Percentiles rank a stretch among this genome's conserved stretches.
phyloP scores from a whole-genome alignment of 1,284 basidiomycete species.

The Cryptococcus sp. region DNA sequence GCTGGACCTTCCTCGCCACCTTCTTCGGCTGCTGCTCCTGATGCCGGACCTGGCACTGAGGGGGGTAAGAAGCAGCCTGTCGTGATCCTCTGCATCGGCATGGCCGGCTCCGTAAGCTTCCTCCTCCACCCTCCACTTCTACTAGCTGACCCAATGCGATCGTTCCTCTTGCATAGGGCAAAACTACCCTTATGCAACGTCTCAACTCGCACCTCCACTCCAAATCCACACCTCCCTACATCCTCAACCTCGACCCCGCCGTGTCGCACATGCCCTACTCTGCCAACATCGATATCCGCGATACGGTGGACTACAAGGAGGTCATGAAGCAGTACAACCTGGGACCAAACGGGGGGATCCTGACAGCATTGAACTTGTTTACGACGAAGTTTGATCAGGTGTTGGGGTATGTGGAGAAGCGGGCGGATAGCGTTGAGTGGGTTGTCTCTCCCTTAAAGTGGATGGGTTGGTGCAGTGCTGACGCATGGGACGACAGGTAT shows the following conservation, averaged over 20 bases:
- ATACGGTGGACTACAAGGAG: conserved; percentile 94
- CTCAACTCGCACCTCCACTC: conserved; percentile 81
- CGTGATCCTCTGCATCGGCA: conserved; percentile 73
- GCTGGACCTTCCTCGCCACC: not conserved
- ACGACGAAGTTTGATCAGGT: conserved; percentile 99
- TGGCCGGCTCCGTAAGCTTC: conserved; percentile 49
- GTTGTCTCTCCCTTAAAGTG: conserved; percentile 34
- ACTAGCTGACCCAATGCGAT: not conserved
- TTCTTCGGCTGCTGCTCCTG: too few relatives aligned
- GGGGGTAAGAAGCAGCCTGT: conserved; percentile 59
- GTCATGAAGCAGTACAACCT: conserved; percentile 99
- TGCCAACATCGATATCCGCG: conserved; percentile 95
- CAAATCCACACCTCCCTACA: conserved; percentile 70
- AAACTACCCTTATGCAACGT: conserved; percentile 93
- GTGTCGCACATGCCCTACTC: conserved; percentile 87
- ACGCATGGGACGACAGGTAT: conserved; percentile 59
- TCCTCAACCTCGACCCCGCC: conserved; percentile 96
- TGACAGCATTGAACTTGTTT: conserved; percentile 95
- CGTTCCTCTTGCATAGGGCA: conserved; percentile 60
- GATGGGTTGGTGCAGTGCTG: not conserved
- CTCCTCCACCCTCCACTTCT: not conserved
- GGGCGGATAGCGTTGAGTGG: conserved; percentile 81
- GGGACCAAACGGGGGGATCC: conserved; percentile 95
- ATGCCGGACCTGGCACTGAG: not conserved
- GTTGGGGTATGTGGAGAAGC: conserved; percentile 83